phyloP scores from a whole-genome alignment of 2,329 filamentous ascomycete genomes.

The Botrytis cinerea region DNA sequence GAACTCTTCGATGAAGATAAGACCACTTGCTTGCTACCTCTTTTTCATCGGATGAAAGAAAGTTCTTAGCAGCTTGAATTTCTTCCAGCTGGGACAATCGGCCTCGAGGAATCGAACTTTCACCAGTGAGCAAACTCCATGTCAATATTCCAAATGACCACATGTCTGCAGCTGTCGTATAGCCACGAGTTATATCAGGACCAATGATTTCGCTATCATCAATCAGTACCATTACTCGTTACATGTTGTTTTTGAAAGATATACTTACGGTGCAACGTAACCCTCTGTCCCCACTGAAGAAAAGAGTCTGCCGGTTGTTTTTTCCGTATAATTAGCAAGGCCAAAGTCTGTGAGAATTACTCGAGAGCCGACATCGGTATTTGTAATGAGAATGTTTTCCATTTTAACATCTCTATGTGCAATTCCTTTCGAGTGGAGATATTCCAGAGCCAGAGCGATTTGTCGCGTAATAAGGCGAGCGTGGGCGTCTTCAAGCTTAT shows the following conservation, averaged over 20 bases:
- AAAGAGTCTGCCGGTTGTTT: constrained; percentile 32
- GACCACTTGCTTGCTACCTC: constrained; percentile 27
- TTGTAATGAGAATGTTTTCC: constrained; percentile 41
- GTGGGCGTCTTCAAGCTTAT: constrained; percentile 34
- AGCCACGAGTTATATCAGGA: constrained; percentile 27
- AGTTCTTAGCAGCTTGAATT: constrained; percentile 27
- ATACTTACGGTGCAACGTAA: constrained; percentile 40
- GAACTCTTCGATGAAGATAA: constrained; percentile 29
- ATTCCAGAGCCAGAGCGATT: constrained; percentile 38
- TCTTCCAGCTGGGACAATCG: constrained; percentile 32
- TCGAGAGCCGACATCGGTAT: constrained; percentile 38
- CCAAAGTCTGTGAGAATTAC: constrained; percentile 42
- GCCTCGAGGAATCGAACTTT: constrained; percentile 29
- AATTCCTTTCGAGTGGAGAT: constrained; percentile 38
- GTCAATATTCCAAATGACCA: constrained; percentile 41
- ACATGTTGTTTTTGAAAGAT: background rate
- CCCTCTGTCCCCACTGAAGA: constrained; percentile 40
- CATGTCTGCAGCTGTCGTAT: constrained; percentile 40
- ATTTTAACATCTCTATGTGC: constrained; percentile 41
- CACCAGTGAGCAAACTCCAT: constrained; percentile 36
- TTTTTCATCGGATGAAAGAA: constrained; percentile 26
- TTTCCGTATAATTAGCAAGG: constrained; percentile 34
- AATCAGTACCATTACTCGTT: background rate
- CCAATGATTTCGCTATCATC: constrained; percentile 31
- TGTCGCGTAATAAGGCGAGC: constrained; percentile 39